Conservation (phyloP, 345 rosid species). For the Odontarrhena argentea region DNA sequence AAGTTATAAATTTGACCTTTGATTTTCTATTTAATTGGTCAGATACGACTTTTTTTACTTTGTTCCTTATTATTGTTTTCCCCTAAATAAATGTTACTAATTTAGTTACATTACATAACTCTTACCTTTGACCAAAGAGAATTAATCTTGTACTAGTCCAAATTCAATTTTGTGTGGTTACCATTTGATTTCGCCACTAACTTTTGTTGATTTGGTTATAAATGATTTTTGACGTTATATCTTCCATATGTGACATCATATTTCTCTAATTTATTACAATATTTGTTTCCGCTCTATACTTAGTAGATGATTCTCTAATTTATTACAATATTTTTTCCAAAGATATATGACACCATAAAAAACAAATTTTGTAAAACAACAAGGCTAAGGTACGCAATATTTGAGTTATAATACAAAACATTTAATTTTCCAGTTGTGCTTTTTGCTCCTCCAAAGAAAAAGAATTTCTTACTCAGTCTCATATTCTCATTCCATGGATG, state of each 20-base stretch:
- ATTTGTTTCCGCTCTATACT: neutral
- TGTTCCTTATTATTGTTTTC: constrained; percentile 2
- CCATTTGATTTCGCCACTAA: constrained; percentile 26
- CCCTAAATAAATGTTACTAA: neutral
- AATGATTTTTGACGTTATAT: constrained; percentile 1
- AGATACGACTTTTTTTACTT: constrained; percentile 43
- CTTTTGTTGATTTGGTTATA: constrained; percentile 16
- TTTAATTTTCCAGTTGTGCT: neutral
- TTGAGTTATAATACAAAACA: neutral
- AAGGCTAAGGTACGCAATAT: constrained; percentile 8
- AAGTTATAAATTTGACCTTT: constrained; percentile 42
- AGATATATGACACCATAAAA: constrained; percentile 3
- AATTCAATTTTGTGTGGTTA: constrained; percentile 8
- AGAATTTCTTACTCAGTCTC: constrained; percentile 3
- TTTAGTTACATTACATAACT: too few species aligned
- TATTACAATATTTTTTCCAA: neutral
- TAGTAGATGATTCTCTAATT: neutral
- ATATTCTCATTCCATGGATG: constrained; percentile 17
- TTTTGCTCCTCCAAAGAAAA: neutral
- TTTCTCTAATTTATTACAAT: constrained; percentile 14
- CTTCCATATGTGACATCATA: constrained; percentile 25
- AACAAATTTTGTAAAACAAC: neutral
- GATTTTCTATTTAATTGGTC: constrained; percentile 34
- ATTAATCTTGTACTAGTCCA: too few species aligned
- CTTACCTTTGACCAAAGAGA: neutral